Evolutionary conservation across 345 rosid genomes (phyloP).

Genomic region (Salix exigua): DNA sequence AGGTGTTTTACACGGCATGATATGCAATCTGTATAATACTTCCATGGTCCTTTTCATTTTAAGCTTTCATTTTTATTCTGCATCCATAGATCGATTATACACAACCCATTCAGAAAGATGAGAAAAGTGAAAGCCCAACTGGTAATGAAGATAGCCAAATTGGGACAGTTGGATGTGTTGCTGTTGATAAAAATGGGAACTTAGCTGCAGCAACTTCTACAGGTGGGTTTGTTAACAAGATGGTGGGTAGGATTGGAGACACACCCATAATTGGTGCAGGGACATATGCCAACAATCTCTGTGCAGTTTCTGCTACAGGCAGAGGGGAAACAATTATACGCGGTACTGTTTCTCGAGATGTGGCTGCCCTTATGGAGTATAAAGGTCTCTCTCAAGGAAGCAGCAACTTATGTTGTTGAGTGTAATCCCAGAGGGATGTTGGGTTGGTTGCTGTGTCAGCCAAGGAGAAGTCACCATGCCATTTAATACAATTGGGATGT

Average conservation of each 20-base stretch:
- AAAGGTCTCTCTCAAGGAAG: conserved; percentile 71
- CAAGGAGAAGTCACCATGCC: conserved; percentile 78
- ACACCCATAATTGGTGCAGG: conserved; percentile 90
- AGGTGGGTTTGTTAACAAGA: conserved; percentile 87
- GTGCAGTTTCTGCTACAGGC: conserved; percentile 93
- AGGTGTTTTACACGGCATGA: not conserved
- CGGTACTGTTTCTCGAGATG: conserved; percentile 83
- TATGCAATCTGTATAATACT: not conserved
- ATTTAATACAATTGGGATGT: conserved; percentile 82
- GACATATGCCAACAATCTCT: conserved; percentile 78
- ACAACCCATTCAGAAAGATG: conserved; percentile 37
- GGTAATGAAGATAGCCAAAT: conserved; percentile 50
- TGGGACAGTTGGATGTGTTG: conserved; percentile 97
- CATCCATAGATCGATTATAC: conserved; percentile 70
- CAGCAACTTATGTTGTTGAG: conserved; percentile 62
- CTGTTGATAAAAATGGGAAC: conserved; percentile 72
- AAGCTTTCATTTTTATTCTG: not conserved
- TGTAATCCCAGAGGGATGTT: conserved; percentile 55
- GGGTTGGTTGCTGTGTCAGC: conserved; percentile 92
- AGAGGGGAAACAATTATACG: conserved; percentile 82
- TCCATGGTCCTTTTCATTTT: not conserved
- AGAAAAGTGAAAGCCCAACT: conserved; percentile 12
- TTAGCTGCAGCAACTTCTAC: conserved; percentile 93
- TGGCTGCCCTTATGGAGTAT: conserved; percentile 90
- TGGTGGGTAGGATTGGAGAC: conserved; percentile 95